Evolutionary conservation across 768 basidiomycete species (phyloP), one percentile per base, ranked within the genome.

Genomic region (Rhodosporidiobolus odoratus): DNA sequence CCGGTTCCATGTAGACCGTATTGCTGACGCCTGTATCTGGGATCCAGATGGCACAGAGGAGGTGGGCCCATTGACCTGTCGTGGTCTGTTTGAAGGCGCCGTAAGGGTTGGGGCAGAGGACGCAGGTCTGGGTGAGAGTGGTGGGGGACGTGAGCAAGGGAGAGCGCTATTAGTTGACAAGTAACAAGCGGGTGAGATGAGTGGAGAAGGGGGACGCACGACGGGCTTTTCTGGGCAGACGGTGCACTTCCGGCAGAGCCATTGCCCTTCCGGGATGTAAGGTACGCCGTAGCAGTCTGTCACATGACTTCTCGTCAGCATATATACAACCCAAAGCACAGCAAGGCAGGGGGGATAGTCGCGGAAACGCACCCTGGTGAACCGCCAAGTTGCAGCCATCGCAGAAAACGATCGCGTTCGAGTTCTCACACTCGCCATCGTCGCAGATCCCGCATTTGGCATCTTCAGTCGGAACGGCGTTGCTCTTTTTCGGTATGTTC

Each of bases 361-460:
- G n/a, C 16, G 17, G 27, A 27, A 32, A 34, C 84, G 62, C 69
- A 90, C 94, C 94, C 85, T 99, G 96, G 82, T 99, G 96, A n/a
- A 99, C 96, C 16, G 96, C 96, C 35, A 99, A 82, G 80, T 98
- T 98, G 79, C 96, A 99, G 0, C 95, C 96, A 78, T 99, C 96
- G 79, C 96, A 99, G 77, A 99, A 99, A 9, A 99, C 94, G 75
- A 98, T 99, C 12, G 93, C 96, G 79, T 98, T 99, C 68, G 90
- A 92, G 78, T 97, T 96, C 82, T 99, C 96, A 63, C 93, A 95
- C 76, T 99, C 96, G 3, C 92, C 91, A 77, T 99, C 96, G 77
- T 99, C 96, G 77, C 96, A 99, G 52, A 99, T 89, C 9, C 92
- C 89, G 78, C 96, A 99, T 0, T 90, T 92, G 17, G 92, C 92